Percentiles rank a stretch among this genome's conserved stretches.
Evolutionary conservation across 2,329 filamentous ascomycete genomes (phyloP).

Genomic region (Cyphellophora attinorum): DNA sequence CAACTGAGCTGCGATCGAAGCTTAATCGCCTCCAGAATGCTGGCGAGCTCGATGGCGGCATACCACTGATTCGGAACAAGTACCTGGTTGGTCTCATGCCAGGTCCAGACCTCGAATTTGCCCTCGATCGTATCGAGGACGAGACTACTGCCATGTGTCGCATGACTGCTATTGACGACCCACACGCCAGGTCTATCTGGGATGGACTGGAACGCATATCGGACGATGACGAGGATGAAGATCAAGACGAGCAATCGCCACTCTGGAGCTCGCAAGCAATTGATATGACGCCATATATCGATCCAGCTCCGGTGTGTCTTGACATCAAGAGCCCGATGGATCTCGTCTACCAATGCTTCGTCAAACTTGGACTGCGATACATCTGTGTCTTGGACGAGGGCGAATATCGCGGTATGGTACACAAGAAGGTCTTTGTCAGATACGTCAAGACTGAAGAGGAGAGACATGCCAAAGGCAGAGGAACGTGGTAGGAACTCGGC

Average conservation of each 20-base stretch:
- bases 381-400: slow-evolving; percentile 82
- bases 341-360: slow-evolving; percentile 91
- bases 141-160: slow-evolving; percentile 60
- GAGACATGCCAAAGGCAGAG: background rate
- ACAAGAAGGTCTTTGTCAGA: slow-evolving; percentile 95
- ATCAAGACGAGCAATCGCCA: slow-evolving; percentile 47
- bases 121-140: slow-evolving; percentile 71
- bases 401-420: slow-evolving; percentile 80
- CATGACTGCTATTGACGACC: slow-evolving; percentile 55
- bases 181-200: slow-evolving; percentile 12
- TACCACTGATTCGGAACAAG: slow-evolving; percentile 73
- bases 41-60: slow-evolving; percentile 83
- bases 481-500: no score
- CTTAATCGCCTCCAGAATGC: slow-evolving; percentile 71
- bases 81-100: slow-evolving; percentile 85
- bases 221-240: slow-evolving; percentile 49
- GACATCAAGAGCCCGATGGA: slow-evolving; percentile 89
- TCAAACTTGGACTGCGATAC: slow-evolving; percentile 84
- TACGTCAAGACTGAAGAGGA: slow-evolving; percentile 80
- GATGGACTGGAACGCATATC: slow-evolving; percentile 26
- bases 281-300: slow-evolving; percentile 85
- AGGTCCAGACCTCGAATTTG: slow-evolving; percentile 86
- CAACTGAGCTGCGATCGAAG: slow-evolving; percentile 66
- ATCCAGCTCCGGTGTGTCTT: slow-evolving; percentile 78
- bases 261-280: slow-evolving; percentile 47